Conservation (phyloP, 208 protist species). For the Trypanosoma vivax region DNA sequence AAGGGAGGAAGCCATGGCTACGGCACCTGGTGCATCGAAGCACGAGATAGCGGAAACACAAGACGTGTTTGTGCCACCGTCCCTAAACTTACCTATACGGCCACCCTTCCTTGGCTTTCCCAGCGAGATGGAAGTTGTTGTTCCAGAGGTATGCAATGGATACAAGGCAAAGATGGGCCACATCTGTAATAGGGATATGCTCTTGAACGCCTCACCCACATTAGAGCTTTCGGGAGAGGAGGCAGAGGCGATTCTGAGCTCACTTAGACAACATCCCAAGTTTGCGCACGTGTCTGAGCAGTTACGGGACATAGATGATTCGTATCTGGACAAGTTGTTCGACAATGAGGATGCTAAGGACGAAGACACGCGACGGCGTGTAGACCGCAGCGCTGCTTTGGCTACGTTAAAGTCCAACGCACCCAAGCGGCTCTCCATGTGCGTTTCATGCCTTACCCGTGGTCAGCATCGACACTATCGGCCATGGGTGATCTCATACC, state of each 20-base stretch:
- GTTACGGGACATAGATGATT: slow-evolving; percentile 4
- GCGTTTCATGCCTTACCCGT: slow-evolving; percentile 50
- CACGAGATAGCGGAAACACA: slow-evolving; percentile 1
- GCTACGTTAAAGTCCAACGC: slow-evolving; percentile 15
- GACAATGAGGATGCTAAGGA: slow-evolving; percentile 28
- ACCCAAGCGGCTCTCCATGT: slow-evolving; percentile 26
- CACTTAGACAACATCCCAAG: slow-evolving; percentile 10
- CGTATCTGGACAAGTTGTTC: slow-evolving; percentile 21
- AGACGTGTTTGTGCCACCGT: slow-evolving; percentile 8
- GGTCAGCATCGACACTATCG: slow-evolving; percentile 64
- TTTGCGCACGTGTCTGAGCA: slow-evolving; percentile 4
- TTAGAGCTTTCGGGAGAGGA: slow-evolving; percentile 15
- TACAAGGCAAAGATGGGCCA: background rate
- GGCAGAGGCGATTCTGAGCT: background rate
- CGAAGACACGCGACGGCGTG: slow-evolving; percentile 38
- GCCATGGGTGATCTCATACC: slow-evolving; percentile 27
- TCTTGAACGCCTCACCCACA: slow-evolving; percentile 19
- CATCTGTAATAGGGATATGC: background rate
- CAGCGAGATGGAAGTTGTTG: slow-evolving; percentile 4
- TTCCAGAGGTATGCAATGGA: background rate
- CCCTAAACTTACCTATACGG: slow-evolving; percentile 10
- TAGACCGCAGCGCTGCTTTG: slow-evolving; percentile 29
- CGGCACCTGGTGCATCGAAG: slow-evolving; percentile 6
- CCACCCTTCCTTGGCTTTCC: slow-evolving; percentile 18
- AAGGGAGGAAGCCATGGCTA: background rate